A percentile compares a stretch with the other conserved stretches of the same genome.
Evolutionary conservation across 495 filamentous ascomycete species (phyloP).

Genomic region (Copromyces sp.): DNA sequence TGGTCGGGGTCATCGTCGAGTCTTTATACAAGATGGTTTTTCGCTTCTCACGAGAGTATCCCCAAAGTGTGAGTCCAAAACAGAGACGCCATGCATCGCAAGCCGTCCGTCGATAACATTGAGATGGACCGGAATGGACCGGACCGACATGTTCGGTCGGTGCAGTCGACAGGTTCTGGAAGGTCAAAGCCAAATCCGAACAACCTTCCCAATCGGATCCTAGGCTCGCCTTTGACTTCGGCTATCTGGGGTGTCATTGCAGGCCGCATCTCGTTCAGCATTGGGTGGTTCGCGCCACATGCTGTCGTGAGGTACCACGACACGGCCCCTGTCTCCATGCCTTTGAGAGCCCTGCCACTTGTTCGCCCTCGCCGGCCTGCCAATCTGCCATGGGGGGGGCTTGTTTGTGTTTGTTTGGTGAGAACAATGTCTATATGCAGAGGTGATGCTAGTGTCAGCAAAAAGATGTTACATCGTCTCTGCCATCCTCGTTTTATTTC

Average conservation of each 20-base stretch:
- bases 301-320: not conserved
- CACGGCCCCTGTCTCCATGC: not conserved
- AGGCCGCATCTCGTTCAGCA: not conserved
- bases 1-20: not conserved
- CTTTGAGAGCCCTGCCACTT: not conserved
- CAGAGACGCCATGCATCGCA: not conserved
- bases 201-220: slow-evolving; percentile 19
- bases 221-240: not conserved
- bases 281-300: not conserved
- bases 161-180: slow-evolving; percentile 7
- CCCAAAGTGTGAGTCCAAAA: not conserved
- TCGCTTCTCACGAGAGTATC: not conserved
- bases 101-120: not conserved
- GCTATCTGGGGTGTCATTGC: not conserved
- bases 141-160: not conserved
- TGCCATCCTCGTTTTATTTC: not conserved
- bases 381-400: not conserved
- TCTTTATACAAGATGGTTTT: not conserved
- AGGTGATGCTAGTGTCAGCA: not conserved
- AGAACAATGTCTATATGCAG: not conserved
- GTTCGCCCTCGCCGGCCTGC: not conserved
- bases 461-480: not conserved
- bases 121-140: not conserved
- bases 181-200: slow-evolving; percentile 1
- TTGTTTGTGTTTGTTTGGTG: not conserved